Evolutionary conservation across 495 filamentous ascomycete genomes (phyloP).

Genomic region (Neurospora sp.): DNA sequence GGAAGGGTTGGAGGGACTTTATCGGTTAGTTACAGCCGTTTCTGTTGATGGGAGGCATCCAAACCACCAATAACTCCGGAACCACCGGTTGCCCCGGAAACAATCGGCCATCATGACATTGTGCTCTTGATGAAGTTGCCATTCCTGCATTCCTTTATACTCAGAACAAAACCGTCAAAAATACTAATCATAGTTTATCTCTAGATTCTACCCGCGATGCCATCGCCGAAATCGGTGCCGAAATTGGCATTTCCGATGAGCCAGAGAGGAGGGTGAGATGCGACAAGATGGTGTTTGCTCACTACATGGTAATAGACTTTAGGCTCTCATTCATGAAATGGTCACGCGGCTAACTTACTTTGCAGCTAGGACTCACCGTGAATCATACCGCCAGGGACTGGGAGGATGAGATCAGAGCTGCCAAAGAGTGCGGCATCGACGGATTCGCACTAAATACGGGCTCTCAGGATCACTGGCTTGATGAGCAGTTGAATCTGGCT

Average conservation of each 20-base stretch:
- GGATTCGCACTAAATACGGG: constrained; percentile 65
- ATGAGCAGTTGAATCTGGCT: constrained; percentile 39
- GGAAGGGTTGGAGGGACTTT: background rate
- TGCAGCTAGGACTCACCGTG: constrained; percentile 32
- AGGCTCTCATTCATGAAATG: background rate
- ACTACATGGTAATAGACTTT: constrained; percentile 34
- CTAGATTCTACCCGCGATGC: background rate
- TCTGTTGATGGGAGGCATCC: background rate
- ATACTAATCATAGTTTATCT: background rate
- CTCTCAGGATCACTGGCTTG: constrained; percentile 39
- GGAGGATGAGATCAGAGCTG: constrained; percentile 49
- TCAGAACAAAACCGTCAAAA: background rate
- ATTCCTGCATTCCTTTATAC: background rate
- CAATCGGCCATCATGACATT: background rate
- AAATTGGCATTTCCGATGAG: background rate
- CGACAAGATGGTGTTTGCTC: constrained; percentile 18
- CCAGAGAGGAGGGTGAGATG: background rate
- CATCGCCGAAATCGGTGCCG: background rate
- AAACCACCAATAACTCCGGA: background rate
- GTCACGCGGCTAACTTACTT: background rate
- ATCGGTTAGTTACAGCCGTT: background rate
- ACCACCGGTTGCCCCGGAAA: background rate
- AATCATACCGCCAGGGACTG: constrained; percentile 41
- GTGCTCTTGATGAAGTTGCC: background rate
- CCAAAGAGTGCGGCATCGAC: constrained; percentile 55